Conservation (phyloP, 805 yeast species). For the Lachancea dasiensis region DNA sequence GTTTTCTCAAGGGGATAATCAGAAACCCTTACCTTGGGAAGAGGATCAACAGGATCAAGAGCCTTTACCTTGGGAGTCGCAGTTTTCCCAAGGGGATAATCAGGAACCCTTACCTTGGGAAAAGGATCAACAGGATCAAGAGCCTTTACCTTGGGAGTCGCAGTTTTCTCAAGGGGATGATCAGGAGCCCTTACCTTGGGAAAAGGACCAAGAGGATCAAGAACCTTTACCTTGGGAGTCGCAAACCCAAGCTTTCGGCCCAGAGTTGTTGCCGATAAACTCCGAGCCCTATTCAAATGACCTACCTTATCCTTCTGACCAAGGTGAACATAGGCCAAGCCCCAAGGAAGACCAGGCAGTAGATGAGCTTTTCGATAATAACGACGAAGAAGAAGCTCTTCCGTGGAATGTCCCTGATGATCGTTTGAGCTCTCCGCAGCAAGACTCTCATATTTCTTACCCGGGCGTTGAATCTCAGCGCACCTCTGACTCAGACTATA, state of each 20-base stretch:
- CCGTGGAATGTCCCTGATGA: neutral
- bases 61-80: no score
- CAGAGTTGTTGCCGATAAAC: no score
- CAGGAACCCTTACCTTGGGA: conserved; percentile 11
- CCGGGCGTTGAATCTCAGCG: no score
- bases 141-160: conserved; percentile 9
- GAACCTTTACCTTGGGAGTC: conserved; percentile 23
- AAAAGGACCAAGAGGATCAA: no score
- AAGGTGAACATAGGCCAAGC: no score
- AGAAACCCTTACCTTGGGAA: conserved; percentile 11
- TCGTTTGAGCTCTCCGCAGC: neutral
- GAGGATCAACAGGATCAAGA: no score
- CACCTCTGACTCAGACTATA: no score
- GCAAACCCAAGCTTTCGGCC: neutral
- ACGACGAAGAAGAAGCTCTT: neutral
- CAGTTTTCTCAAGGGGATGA: neutral
- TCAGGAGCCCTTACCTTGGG: conserved; percentile 12
- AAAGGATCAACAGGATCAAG: conserved; percentile 3
- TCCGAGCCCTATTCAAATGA: no score
- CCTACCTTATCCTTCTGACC: no score
- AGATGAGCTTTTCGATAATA: neutral
- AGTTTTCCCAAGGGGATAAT: neutral
- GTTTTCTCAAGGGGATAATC: neutral
- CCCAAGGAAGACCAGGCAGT: no score
- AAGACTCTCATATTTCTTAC: neutral